Base-by-base conservation (phyloP, 2,329 filamentous ascomycete species). In the Fusarium dlaminii region DNA sequence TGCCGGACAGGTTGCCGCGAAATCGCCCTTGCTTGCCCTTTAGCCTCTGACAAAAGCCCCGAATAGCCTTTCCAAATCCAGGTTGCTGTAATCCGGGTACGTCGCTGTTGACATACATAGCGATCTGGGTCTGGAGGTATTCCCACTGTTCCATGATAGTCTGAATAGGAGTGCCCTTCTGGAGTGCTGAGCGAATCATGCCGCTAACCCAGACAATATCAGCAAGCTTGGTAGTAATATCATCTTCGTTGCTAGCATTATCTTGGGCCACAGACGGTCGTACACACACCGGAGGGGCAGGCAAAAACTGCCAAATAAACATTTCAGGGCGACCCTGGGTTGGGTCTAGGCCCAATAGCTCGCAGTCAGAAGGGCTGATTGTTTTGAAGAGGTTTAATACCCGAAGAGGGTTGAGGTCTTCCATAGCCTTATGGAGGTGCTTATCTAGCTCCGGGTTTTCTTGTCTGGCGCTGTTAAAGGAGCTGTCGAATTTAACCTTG, bases 111-210 rank as follows among this genome's bases (percentile, higher is more conserved):
- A 99, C 96, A 81, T 98, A 98, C 88, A 98, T 95, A 69, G 96
- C 96, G 69, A 98, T 93, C 79, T 98, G 95, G 14, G 97, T 88
- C 80, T 98, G 96, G 69, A 99, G 86, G 78, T 96, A 98, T 80
- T 99, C 96, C 96, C 96, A 99, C 77, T 98, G 95, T 81, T 98
- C 96, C 91, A 98, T 97, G 65, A 98, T 93, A 2, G 94, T 97
- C 74, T 93, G 90, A 5, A 98, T 89, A 0, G 94, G 91, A 20
- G 95, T 93, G 18, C 96, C 96, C 76, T 94, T 95, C 69, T 92
- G 88, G 22, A 98, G 83, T 0, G 94, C 94, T 27, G 93, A 93
- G 55, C 93, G 91, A 71, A 99, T 94, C 77, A 97, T 90, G 63
- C 93, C 93, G 79, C 95, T 98, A 72, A 97, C 94, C 78, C 97